Evolutionary conservation across 2,329 filamentous ascomycete genomes (phyloP).

Genomic region (Trichoderma endophyticum): DNA sequence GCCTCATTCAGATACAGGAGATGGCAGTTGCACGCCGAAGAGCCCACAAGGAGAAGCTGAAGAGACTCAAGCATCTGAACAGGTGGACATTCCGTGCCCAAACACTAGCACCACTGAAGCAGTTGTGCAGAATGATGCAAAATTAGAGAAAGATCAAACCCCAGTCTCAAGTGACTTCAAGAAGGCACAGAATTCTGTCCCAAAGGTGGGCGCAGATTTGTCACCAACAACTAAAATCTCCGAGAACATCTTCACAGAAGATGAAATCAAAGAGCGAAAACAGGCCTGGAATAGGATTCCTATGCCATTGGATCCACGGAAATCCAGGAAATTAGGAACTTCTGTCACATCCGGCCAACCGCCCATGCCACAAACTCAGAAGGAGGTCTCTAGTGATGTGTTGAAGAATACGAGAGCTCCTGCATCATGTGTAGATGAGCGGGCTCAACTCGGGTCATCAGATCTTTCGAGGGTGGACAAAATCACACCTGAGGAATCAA

Average conservation of each 20-base stretch:
- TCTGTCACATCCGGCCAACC: background rate
- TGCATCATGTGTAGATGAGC: background rate
- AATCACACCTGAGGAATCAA: background rate
- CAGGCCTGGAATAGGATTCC: slow-evolving; percentile 35
- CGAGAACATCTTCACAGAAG: slow-evolving; percentile 27
- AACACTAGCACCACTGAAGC: background rate
- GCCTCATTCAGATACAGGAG: background rate
- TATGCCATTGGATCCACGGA: slow-evolving; percentile 31
- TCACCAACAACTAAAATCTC: background rate
- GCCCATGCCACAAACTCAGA: background rate
- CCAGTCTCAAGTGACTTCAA: background rate
- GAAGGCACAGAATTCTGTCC: background rate
- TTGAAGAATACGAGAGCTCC: background rate
- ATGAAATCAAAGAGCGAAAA: slow-evolving; percentile 32
- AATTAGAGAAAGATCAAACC: background rate
- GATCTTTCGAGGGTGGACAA: background rate
- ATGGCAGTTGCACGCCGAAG: background rate
- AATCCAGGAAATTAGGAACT: slow-evolving; percentile 17
- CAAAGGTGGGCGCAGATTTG: background rate
- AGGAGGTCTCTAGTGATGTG: background rate
- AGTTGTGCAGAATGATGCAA: too few species aligned
- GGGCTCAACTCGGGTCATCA: background rate
- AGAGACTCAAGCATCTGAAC: too few species aligned
- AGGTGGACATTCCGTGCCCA: background rate
- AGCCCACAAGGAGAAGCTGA: background rate